Conservation (phyloP, 768 basidiomycete genomes). For the Cyathus striatus region DNA sequence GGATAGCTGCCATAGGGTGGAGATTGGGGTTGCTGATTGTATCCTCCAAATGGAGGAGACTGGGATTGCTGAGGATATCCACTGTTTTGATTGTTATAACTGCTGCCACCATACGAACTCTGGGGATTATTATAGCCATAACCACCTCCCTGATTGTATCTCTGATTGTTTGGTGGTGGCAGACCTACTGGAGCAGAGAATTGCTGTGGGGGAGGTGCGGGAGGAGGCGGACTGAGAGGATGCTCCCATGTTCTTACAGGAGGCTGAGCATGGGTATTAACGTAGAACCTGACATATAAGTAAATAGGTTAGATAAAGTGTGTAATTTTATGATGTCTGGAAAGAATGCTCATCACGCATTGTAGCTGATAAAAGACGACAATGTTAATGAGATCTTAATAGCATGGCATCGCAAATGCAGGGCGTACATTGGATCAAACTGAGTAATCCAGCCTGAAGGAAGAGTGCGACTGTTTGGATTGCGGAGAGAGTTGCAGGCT, state of each 20-base stretch:
- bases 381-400: slow-evolving; percentile 11
- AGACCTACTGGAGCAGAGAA: slow-evolving; percentile 37
- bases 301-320: too few relatives aligned
- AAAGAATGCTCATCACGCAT: slow-evolving; percentile 61
- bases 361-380: slow-evolving; percentile 31
- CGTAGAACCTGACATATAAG: slow-evolving; percentile 63
- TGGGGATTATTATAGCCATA: slow-evolving; percentile 4
- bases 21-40: slow-evolving; percentile 16
- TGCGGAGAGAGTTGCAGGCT: slow-evolving; percentile 26
- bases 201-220: slow-evolving; percentile 19
- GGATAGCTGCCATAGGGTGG: slow-evolving; percentile 2
- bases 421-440: slow-evolving; percentile 64
- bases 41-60: slow-evolving; percentile 12
- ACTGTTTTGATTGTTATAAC: slow-evolving; percentile 22
- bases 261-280: slow-evolving; percentile 58
- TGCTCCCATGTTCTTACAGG: slow-evolving; percentile 68
- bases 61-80: slow-evolving; percentile 10
- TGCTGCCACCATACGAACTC: neutral
- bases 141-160: slow-evolving; percentile 10
- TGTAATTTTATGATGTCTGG: too few relatives aligned
- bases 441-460: slow-evolving; percentile 68
- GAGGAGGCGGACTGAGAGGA: slow-evolving; percentile 50
- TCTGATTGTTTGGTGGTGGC: slow-evolving; percentile 37
- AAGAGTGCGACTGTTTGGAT: slow-evolving; percentile 54
- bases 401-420: slow-evolving; percentile 14